These are phyloP conservation scores for Anisodus acutangulus DNA, from an alignment of 257 asterid species.

Conservation along the genomic window DNA sequence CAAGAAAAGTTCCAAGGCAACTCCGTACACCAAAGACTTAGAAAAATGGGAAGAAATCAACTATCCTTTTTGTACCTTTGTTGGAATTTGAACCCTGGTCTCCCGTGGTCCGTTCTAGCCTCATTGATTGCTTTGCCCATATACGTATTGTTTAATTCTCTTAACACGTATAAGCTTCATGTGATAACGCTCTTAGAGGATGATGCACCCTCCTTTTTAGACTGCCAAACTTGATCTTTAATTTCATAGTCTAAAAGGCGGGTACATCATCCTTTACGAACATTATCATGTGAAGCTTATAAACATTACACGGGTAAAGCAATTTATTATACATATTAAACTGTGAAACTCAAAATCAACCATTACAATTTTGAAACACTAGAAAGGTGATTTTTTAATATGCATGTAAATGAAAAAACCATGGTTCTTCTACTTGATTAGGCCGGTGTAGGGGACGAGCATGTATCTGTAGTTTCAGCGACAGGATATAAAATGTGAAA, in stretches of 20 bases:
- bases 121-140: neutral
- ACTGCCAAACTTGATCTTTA: neutral
- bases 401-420: neutral
- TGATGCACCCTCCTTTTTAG: neutral
- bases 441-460: neutral
- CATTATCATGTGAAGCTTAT: neutral
- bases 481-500: neutral
- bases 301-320: neutral
- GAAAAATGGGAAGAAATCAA: neutral
- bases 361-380: neutral
- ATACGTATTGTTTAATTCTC: neutral
- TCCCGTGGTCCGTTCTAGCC: neutral
- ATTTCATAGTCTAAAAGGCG: neutral
- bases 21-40: neutral
- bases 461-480: neutral
- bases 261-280: neutral
- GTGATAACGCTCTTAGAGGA: neutral
- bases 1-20: neutral
- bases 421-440: neutral
- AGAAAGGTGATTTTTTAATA: neutral
- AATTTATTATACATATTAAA: neutral
- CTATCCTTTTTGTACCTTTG: neutral
- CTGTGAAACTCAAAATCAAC: neutral
- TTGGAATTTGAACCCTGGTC: conserved; percentile 15
- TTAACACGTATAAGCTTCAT: neutral